Percentiles rank a stretch among this genome's conserved stretches.
phyloP scores from a whole-genome alignment of 1,284 basidiomycete species.

The Irpex sp. region DNA sequence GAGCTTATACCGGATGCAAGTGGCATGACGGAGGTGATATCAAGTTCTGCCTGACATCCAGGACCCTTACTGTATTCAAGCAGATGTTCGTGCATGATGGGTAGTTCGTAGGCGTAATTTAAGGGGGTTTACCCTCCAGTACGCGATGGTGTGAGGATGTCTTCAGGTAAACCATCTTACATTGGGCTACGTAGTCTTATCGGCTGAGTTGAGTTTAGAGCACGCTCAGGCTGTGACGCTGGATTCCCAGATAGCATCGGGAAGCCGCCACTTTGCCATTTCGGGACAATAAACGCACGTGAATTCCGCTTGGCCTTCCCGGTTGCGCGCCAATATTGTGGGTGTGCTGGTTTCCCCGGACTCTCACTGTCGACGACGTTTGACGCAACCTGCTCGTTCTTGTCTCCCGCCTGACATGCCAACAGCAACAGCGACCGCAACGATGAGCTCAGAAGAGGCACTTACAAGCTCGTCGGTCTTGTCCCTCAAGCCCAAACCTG shows the following conservation, averaged over 20 bases:
- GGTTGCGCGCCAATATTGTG: not conserved
- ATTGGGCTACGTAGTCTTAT: no score
- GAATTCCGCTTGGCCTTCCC: not conserved
- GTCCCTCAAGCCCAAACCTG: constrained; percentile 18
- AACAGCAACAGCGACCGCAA: constrained; percentile 23
- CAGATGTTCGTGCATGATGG: not conserved
- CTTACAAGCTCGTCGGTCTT: constrained; percentile 13
- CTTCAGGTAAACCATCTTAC: no score
- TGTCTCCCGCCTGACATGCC: constrained; percentile 17
- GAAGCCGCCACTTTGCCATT: not conserved
- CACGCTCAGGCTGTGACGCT: no score
- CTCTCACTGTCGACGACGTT: not conserved
- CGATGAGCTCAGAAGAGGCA: constrained; percentile 4
- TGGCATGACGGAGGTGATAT: not conserved
- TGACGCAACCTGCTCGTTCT: not conserved
- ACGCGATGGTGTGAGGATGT: no score
- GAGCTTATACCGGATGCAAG: not conserved
- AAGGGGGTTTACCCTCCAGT: no score
- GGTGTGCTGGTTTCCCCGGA: not conserved
- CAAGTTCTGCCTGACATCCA: not conserved
- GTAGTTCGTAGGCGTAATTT: not conserved
- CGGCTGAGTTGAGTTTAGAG: no score
- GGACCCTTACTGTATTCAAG: not conserved
- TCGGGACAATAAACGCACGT: not conserved
- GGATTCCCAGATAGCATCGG: not conserved